Evolutionary conservation across 768 basidiomycete species (phyloP).

Genomic region (Cystofilobasidium bisporidii): DNA sequence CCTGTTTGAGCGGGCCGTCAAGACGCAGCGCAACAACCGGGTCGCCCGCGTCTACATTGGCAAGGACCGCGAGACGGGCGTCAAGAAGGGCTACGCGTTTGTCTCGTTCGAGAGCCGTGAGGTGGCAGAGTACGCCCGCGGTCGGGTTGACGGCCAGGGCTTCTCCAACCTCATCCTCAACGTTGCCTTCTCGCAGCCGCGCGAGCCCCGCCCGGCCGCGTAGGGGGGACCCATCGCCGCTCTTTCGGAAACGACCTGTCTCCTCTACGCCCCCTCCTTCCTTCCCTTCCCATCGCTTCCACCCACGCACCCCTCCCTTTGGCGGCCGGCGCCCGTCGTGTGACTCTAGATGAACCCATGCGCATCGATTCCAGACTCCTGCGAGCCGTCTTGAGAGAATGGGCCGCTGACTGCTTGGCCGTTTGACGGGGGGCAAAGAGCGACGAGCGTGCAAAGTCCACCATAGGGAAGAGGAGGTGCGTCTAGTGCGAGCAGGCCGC

Average conservation of each 20-base stretch:
- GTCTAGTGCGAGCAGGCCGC: too few species aligned
- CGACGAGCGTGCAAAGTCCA: too few species aligned
- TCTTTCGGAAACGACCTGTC: neutral
- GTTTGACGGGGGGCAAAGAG: too few species aligned
- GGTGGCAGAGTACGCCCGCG: slow-evolving; percentile 75
- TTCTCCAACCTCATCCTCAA: slow-evolving; percentile 82
- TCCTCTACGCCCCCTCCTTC: too few species aligned
- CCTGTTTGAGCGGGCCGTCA: slow-evolving; percentile 63
- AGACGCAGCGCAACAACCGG: slow-evolving; percentile 43
- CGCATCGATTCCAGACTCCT: too few species aligned
- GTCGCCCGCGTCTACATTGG: slow-evolving; percentile 89
- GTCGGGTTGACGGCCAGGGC: slow-evolving; percentile 77
- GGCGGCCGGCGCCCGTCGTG: too few species aligned
- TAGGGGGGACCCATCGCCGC: neutral
- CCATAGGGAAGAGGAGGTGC: too few species aligned
- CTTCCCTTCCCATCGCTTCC: too few species aligned
- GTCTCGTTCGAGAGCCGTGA: slow-evolving; percentile 82
- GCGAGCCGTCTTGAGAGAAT: too few species aligned
- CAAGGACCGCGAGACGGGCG: slow-evolving; percentile 83
- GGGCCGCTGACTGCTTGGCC: too few species aligned
- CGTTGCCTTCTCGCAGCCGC: slow-evolving; percentile 50
- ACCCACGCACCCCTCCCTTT: too few species aligned
- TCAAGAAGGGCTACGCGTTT: slow-evolving; percentile 94
- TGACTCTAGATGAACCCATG: too few species aligned
- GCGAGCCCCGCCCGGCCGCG: slow-evolving; percentile 23